These are phyloP conservation scores for Rhytidhysteron rufulum DNA, from an alignment of 2,329 filamentous ascomycete genomes.

Conservation along the genomic window DNA sequence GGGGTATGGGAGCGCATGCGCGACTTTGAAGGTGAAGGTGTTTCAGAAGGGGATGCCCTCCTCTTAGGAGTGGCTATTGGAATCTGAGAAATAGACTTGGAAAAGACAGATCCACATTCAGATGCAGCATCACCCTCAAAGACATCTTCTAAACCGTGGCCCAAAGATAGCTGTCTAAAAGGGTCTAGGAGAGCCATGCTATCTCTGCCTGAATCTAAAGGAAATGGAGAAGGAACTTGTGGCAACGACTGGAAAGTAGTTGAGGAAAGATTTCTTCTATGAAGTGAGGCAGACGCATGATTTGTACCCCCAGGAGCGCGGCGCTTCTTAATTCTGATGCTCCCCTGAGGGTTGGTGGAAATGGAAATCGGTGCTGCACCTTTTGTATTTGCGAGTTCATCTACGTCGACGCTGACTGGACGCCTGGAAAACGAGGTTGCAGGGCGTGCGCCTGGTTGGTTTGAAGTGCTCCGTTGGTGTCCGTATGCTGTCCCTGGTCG, in stretches of 20 bases:
- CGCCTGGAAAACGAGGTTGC: constrained; percentile 38
- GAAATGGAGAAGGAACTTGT: constrained; percentile 19
- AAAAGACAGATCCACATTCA: constrained; percentile 25
- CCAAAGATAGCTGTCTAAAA: constrained; percentile 23
- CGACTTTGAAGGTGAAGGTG: constrained; percentile 25
- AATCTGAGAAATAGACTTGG: constrained; percentile 21
- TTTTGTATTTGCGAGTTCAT: constrained; percentile 41
- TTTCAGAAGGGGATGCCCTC: constrained; percentile 9
- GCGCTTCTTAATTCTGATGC: constrained; percentile 25
- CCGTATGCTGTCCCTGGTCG: constrained; percentile 49
- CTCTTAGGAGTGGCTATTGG: constrained; percentile 19
- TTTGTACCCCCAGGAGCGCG: constrained; percentile 5
- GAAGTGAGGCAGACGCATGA: constrained; percentile 11
- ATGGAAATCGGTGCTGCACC: constrained; percentile 42
- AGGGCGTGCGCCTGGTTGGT: constrained; percentile 37
- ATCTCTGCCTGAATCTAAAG: constrained; percentile 22
- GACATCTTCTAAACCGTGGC: constrained; percentile 15
- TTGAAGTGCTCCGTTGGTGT: constrained; percentile 48
- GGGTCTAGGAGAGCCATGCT: constrained; percentile 21
- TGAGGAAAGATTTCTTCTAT: constrained; percentile 10
- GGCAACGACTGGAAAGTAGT: constrained; percentile 17
- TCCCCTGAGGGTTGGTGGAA: constrained; percentile 28
- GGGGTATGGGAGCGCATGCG: constrained; percentile 12
- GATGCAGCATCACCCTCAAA: constrained; percentile 12
- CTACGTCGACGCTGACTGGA: constrained; percentile 29